phyloP scores from a whole-genome alignment of 805 yeast genomes.

The Sungouiozyma ichnusensis region DNA sequence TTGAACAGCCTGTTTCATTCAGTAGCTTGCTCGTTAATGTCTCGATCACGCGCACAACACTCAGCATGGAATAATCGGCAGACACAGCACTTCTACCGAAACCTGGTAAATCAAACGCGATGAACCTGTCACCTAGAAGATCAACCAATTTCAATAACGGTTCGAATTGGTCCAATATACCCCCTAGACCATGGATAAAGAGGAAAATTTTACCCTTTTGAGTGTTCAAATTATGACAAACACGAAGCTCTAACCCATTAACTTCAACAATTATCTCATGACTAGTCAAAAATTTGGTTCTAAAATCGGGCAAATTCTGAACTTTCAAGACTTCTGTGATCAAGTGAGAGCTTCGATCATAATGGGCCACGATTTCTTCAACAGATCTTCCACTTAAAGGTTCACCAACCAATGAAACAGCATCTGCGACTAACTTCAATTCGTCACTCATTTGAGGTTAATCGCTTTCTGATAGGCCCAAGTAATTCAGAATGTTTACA shows the following conservation, averaged over 20 bases:
- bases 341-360: constrained; percentile 9
- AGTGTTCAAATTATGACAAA: constrained; percentile 17
- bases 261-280: constrained; percentile 8
- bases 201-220: constrained; percentile 27
- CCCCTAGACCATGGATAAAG: constrained; percentile 84
- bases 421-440: not conserved
- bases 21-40: not conserved
- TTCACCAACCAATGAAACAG: constrained; percentile 7
- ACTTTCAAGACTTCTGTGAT: constrained; percentile 5
- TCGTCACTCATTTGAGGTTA: too few relatives aligned
- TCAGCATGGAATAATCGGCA: constrained; percentile 14
- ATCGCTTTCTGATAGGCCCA: too few relatives aligned
- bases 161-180: constrained; percentile 79
- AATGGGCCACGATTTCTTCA: constrained; percentile 12
- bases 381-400: constrained; percentile 14
- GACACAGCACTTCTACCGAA: constrained; percentile 47
- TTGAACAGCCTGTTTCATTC: not conserved
- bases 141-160: constrained; percentile 49
- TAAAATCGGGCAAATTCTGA: constrained; percentile 15
- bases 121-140: constrained; percentile 49
- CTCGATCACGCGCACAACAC: constrained; percentile 5
- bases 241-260: constrained; percentile 8
- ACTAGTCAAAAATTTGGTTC: constrained; percentile 12
- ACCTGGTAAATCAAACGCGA: constrained; percentile 80
- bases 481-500: too few relatives aligned